These are phyloP conservation scores for Ballota nigra DNA, from an alignment of 257 asterid genomes.

Conservation along the genomic window DNA sequence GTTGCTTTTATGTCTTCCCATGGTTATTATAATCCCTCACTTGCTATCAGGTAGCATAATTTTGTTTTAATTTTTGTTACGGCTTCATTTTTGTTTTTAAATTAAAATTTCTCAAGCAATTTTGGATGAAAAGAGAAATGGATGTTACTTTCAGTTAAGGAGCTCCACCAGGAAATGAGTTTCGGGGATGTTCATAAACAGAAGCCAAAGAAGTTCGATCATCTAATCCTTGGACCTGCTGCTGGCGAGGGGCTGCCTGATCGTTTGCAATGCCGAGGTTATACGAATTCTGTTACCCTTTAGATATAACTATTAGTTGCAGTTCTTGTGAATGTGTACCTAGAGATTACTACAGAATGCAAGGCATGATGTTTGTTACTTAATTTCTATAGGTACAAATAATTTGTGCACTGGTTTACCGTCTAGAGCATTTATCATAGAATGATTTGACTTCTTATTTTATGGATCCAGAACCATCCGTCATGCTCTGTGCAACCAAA, in stretches of 20 bases:
- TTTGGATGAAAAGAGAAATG: background rate
- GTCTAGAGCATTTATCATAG: background rate
- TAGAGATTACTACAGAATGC: background rate
- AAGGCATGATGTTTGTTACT: background rate
- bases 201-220: slow-evolving; percentile 59
- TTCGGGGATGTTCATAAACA: slow-evolving; percentile 31
- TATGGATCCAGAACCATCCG: background rate
- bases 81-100: background rate
- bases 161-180: slow-evolving; percentile 43
- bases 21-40: slow-evolving; percentile 47
- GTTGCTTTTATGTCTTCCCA: slow-evolving; percentile 56
- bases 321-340: background rate
- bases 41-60: slow-evolving; percentile 53
- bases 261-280: slow-evolving; percentile 90
- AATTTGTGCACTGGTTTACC: background rate
- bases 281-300: background rate
- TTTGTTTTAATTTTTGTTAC: background rate
- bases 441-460: background rate
- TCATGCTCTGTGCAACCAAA: background rate
- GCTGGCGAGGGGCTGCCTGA: slow-evolving; percentile 74
- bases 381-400: background rate
- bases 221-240: slow-evolving; percentile 78
- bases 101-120: slow-evolving; percentile 2
- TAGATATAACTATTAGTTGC: background rate
- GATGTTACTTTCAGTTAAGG: slow-evolving; percentile 53